Evolutionary conservation across 2,329 filamentous ascomycete genomes (phyloP), one percentile per base, ranked within the genome.

Genomic region (Alternaria tenuissima): DNA sequence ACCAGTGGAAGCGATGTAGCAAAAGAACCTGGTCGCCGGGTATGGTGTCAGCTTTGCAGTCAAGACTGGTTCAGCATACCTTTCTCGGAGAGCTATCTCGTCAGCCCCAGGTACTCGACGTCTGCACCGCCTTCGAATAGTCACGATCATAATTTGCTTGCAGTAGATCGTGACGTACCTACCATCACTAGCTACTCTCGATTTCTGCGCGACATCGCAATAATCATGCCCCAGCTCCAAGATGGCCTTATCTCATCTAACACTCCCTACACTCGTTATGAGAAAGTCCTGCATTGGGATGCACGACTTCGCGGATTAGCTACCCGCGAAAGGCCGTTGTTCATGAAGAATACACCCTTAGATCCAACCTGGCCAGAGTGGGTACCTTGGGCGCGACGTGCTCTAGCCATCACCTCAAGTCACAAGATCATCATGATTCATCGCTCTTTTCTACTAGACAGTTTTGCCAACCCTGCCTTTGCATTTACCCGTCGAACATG

Each of bases 1-100:
- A n/a, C 36, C 2, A 26, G n/a, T 2, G 46, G 43, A 26, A 53
- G 28, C n/a, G 20, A 32, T 4, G 24, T 52, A n/a, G 57, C 52
- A 11, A 63, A 68, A 4, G 77, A 80, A 49, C 72, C 67, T 12
- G 76, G 76, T 7, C 73, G 75, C 14, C 69, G 76, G 5, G 65
- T 76, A 2, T 80, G 77, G 78, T 66, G 65, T 30, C 70, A 80
- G 52, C 72, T 80, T 2, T 79, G 76, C 59, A 76, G 71, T 2
- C 78, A 80, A 59, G 78, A 80, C 61, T 80, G 77, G 78, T 80
- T 79, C 58, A 72, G 69, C 2, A 79, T 76, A n/a, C 71, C 78
- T 1, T 80, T 79, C 32, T 78, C 73, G 2, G 77, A 80, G 51
- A 75, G 69, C 46, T 80, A 79, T 55, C 64, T 74, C 4, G 74